Base-by-base conservation (phyloP, 768 basidiomycete species). In the Naganishia onofrii region DNA sequence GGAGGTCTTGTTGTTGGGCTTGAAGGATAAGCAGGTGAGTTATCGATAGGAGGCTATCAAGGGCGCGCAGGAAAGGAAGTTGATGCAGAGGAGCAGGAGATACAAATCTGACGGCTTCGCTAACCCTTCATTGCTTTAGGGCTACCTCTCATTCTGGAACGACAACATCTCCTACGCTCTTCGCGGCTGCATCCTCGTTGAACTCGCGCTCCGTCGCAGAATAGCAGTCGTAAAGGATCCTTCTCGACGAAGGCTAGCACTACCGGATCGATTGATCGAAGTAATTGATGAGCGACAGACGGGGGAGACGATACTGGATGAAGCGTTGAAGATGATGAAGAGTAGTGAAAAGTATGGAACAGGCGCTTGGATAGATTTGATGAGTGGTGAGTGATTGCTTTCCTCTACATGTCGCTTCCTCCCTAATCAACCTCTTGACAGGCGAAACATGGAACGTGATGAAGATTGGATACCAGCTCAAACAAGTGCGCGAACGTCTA, bases 361-460 rank as follows among this genome's bases (percentile, higher is more conserved):
- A 31, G 94, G 90, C 52, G 89, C 87, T 34, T 99, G 96, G 95
- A 88, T 99, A 46, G 95, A 99, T 80, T 84, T 99, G 52, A 84
- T 99, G 78, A 91, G 89, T 73, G 95, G 95, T 94, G 75, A 78
- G 90, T 86, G 23, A n/a, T 9, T 9, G 8, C 42, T 7, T 12
- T 34, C 23, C 29, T 7, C 10, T 29, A 36, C 53, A 36, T 12
- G 34, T 12, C 6, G 34, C 34, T 36, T 36, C 12, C 34, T 36
- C 34, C 34, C 34, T 5, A 60, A n/a, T 12, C 36, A 6, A 13
- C 38, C 7, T 29, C 0, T 36, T 6, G 6, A 8, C 77, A 97
- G 94, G 95, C 67, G 95, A 99, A 83, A 98, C 95, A 57, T 99
- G 95, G 95, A 99, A 98, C 82, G 93, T 99, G 9, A 93, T 97